phyloP scores from a whole-genome alignment of 106 monocot species.

The Amphibolis antarctica region DNA sequence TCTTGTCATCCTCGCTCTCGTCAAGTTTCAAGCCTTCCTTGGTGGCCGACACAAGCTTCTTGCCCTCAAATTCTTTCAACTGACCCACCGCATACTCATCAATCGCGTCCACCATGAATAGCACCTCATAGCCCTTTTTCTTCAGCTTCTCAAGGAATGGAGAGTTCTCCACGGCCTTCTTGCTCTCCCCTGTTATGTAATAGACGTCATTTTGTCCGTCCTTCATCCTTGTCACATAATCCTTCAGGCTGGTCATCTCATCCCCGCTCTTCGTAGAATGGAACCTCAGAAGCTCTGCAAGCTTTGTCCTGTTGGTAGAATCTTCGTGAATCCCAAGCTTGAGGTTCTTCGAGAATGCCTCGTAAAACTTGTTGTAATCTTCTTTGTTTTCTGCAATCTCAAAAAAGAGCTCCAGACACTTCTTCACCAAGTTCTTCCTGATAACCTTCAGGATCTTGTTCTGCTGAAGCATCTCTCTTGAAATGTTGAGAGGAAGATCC shows the following conservation, averaged over 20 bases:
- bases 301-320: conserved; percentile 5
- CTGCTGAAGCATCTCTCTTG: neutral
- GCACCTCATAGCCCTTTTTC: conserved; percentile 19
- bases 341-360: conserved; percentile 11
- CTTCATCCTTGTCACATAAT: conserved; percentile 19
- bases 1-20: conserved; percentile 12
- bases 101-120: conserved; percentile 17
- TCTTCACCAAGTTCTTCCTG: neutral
- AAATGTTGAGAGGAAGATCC: neutral
- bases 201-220: conserved; percentile 10
- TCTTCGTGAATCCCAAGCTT: conserved; percentile 19
- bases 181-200: conserved; percentile 21
- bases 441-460: neutral
- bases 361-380: conserved; percentile 3
- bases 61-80: conserved; percentile 13
- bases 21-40: conserved; percentile 14
- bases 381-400: neutral
- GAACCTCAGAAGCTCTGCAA: conserved; percentile 9
- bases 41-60: conserved; percentile 14
- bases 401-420: neutral
- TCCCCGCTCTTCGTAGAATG: conserved; percentile 17
- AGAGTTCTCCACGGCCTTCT: conserved; percentile 18
- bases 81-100: conserved; percentile 15
- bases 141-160: conserved; percentile 18
- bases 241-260: conserved; percentile 12